phyloP scores from a whole-genome alignment of 2,329 filamentous ascomycete genomes.

The Aspergillus neotritici region DNA sequence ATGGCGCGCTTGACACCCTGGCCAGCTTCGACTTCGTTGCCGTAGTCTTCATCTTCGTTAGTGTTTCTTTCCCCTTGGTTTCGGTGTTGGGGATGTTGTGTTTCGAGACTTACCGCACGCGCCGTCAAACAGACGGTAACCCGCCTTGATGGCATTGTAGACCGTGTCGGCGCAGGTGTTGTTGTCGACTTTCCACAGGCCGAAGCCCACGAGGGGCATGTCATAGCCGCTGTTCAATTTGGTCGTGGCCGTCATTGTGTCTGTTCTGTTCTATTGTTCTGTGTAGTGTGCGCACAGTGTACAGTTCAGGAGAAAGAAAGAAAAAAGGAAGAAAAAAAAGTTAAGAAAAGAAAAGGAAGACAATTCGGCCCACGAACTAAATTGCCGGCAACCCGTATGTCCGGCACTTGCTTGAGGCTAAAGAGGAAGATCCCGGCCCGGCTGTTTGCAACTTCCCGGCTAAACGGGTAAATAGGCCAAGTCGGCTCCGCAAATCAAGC shows the following conservation, averaged over 20 bases:
- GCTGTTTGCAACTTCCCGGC: too few species aligned
- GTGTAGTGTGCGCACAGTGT: too few species aligned
- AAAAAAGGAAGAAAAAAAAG: too few species aligned
- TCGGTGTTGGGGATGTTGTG: not conserved
- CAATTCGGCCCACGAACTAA: too few species aligned
- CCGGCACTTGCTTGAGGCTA: too few species aligned
- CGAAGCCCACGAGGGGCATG: slow-evolving; percentile 43
- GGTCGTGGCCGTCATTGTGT: slow-evolving; percentile 6
- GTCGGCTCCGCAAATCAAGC: too few species aligned
- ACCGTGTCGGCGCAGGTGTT: slow-evolving; percentile 67
- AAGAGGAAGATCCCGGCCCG: too few species aligned
- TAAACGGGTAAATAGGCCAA: too few species aligned
- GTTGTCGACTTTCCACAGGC: slow-evolving; percentile 76
- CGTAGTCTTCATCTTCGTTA: slow-evolving; percentile 58
- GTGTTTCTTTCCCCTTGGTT: slow-evolving; percentile 1
- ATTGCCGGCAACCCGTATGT: too few species aligned
- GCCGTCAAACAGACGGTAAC: slow-evolving; percentile 57
- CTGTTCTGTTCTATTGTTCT: not conserved
- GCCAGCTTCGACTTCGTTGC: slow-evolving; percentile 73
- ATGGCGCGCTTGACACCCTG: slow-evolving; percentile 73
- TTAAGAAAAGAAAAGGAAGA: too few species aligned
- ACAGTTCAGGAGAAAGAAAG: too few species aligned
- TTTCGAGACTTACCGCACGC: slow-evolving; percentile 47
- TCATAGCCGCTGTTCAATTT: slow-evolving; percentile 26
- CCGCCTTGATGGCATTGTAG: slow-evolving; percentile 63